Evolutionary conservation across 1,284 basidiomycete genomes (phyloP).

Genomic region (Ustilago curta): DNA sequence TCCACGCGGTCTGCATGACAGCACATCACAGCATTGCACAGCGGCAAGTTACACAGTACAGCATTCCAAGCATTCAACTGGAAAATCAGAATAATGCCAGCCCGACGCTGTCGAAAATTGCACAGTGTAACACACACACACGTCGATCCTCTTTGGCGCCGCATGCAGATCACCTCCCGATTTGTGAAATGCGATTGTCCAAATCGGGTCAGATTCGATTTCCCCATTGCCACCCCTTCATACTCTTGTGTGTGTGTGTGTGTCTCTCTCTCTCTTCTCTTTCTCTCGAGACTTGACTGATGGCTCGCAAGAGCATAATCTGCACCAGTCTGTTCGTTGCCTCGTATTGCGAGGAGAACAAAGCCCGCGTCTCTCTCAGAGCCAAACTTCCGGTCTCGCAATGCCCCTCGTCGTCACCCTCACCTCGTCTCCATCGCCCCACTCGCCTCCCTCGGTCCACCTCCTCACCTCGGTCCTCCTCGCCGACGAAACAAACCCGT

Average conservation of each 20-base stretch:
- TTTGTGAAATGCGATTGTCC: too few species aligned
- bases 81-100: too few species aligned
- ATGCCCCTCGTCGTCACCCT: neutral
- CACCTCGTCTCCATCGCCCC: neutral
- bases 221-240: too few species aligned
- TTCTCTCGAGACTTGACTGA: too few species aligned
- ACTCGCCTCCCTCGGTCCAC: conserved; percentile 6
- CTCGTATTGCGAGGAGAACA: too few species aligned
- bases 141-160: neutral
- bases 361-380: too few species aligned
- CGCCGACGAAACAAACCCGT: conserved; percentile 19
- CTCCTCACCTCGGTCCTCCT: conserved; percentile 7
- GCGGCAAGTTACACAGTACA: neutral
- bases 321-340: too few species aligned
- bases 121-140: neutral
- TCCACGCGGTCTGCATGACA: neutral
- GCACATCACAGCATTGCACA: neutral
- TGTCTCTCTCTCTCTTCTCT: too few species aligned
- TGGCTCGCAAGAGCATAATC: too few species aligned
- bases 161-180: neutral
- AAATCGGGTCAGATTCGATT: too few species aligned
- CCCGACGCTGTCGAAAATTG: neutral
- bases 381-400: conserved; percentile 7
- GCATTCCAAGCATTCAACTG: neutral
- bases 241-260: too few species aligned